Base-by-base conservation (phyloP, 345 rosid genomes). In the Eucalyptus sideroxylon region DNA sequence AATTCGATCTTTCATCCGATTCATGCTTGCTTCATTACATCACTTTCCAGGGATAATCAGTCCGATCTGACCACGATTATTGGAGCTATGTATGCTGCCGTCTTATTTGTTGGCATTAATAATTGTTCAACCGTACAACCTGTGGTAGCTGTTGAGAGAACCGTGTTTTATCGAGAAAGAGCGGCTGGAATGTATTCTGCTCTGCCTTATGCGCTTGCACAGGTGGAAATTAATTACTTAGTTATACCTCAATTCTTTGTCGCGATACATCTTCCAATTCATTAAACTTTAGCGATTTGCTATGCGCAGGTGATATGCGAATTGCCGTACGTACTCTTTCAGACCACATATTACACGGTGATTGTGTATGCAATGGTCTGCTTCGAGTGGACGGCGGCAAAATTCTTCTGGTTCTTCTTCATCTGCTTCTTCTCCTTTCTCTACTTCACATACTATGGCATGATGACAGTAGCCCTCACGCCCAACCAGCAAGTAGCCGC, bases 391-490 rank as follows among this genome's bases (percentile, higher is more conserved):
- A 95, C 94, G 23, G 90, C 89, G 7, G 94, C 90, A 31, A 97
- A 97, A 90, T 97, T 96, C 93, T 93, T 93, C 89, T 96, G 99
- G 98, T 97, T 97, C 92, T 98, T 90, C 94, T 97, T 94, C 69
- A 90, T 97, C 89, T 91, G 94, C 67, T 98, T 98, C 92, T 95
- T 95, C 93, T 94, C 99, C 59, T 97, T 97, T 94, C 97, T 98
- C 45, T 96, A 97, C 98, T 98, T 97, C 95, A 96, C 99, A 59
- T 98, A 96, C 94, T 98, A 98, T 9, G 99, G 99, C 62, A 96
- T 98, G 99, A 98, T 98, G 99, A 91, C 98, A 1, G 98, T 96
- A 86, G 90, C 99, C 85, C 88, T 98, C 72, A 96, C 99, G 5
- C 99, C 99, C 40, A 97, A 97, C 92, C 96, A 94, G 72, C 98